Evolutionary conservation across 371 early-diverging fungal genomes (phyloP).

Genomic region (Mucor irregularis): DNA sequence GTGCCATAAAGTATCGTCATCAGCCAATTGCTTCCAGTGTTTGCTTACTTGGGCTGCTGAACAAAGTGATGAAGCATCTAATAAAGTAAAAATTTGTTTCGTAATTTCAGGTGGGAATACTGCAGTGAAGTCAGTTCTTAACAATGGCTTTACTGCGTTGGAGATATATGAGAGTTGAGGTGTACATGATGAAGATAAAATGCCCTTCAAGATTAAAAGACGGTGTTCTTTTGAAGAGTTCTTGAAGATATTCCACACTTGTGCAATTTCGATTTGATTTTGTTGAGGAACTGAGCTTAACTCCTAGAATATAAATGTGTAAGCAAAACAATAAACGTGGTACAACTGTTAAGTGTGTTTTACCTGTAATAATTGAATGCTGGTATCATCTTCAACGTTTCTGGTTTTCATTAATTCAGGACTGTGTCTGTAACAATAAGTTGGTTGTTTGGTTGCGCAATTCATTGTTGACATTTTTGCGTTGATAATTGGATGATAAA

Average conservation of each 20-base stretch:
- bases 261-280: slow-evolving; percentile 45
- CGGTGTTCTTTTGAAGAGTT: slow-evolving; percentile 50
- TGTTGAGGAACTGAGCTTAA: slow-evolving; percentile 23
- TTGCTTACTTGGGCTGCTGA: slow-evolving; percentile 83
- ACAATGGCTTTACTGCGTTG: slow-evolving; percentile 35
- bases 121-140: slow-evolving; percentile 71
- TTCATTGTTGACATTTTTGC: no score
- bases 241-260: slow-evolving; percentile 55
- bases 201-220: slow-evolving; percentile 57
- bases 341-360: not conserved
- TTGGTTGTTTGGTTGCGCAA: slow-evolving; percentile 10
- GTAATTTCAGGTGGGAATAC: slow-evolving; percentile 79
- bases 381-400: slow-evolving; percentile 15
- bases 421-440: slow-evolving; percentile 25
- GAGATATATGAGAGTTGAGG: slow-evolving; percentile 51
- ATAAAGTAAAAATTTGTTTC: slow-evolving; percentile 76
- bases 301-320: slow-evolving; percentile 5
- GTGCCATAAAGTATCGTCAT: slow-evolving; percentile 92
- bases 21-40: slow-evolving; percentile 79
- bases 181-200: slow-evolving; percentile 55
- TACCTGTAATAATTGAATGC: slow-evolving; percentile 17
- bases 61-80: slow-evolving; percentile 92
- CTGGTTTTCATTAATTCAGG: slow-evolving; percentile 22
- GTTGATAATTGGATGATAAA: not conserved
- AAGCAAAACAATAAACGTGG: not conserved